A percentile compares a stretch with the other conserved stretches of the same genome.
These are phyloP conservation scores for Nemania sp. DNA, from an alignment of 2,329 filamentous ascomycete species.

Conservation along the genomic window DNA sequence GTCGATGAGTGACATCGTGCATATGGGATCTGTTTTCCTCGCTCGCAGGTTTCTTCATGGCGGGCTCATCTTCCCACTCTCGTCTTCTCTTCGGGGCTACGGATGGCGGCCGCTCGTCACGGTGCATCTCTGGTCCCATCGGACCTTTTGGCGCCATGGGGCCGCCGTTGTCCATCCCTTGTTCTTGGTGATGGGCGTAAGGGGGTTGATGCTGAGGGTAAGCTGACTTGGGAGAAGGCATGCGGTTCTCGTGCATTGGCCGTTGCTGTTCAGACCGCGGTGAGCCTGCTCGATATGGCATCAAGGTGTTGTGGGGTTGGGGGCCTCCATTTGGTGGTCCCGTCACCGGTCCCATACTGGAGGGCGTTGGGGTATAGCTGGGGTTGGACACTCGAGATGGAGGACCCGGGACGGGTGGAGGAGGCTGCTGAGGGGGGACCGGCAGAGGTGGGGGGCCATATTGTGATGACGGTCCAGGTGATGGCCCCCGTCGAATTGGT, in stretches of 20 bases:
- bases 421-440: constrained; percentile 46
- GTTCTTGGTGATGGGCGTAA: constrained; percentile 74
- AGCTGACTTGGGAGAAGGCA: constrained; percentile 86
- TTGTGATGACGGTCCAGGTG: constrained; percentile 55
- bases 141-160: constrained; percentile 58
- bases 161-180: constrained; percentile 65
- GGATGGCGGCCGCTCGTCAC: constrained; percentile 76
- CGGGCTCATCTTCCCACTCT: constrained; percentile 87
- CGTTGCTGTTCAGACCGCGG: constrained; percentile 77
- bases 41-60: constrained; percentile 81
- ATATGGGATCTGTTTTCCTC: constrained; percentile 86
- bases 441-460: constrained; percentile 57
- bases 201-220: constrained; percentile 75
- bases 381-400: constrained; percentile 47
- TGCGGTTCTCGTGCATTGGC: constrained; percentile 79
- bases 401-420: constrained; percentile 50
- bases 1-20: constrained; percentile 80
- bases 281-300: constrained; percentile 76
- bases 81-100: constrained; percentile 81
- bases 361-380: constrained; percentile 43
- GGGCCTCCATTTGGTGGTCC: constrained; percentile 49
- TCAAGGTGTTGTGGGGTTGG: constrained; percentile 55
- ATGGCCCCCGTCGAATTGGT: constrained; percentile 55
- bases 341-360: constrained; percentile 42
- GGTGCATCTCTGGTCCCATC: constrained; percentile 67